phyloP scores from a whole-genome alignment of 2,329 filamentous ascomycete species.

The Ceratocystis alfenasii region DNA sequence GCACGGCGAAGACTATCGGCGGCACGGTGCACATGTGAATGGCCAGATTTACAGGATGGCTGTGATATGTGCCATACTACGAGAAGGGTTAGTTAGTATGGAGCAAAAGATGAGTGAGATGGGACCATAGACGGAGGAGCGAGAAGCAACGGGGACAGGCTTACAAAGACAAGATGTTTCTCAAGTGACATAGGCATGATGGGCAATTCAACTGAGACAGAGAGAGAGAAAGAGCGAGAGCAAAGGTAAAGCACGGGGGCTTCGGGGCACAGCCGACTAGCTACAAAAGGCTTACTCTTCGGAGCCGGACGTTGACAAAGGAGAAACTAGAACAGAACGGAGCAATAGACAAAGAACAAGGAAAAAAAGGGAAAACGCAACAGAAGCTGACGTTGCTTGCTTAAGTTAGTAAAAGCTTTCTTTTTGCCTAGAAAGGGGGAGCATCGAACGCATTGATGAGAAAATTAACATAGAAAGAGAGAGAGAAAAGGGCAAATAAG shows the following conservation, averaged over 20 bases:
- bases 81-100: not conserved
- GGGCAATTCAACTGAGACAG: conserved; percentile 12
- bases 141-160: conserved; percentile 27
- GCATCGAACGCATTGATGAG: not conserved
- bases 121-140: not conserved
- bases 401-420: no score
- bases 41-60: conserved; percentile 61
- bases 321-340: not conserved
- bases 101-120: not conserved
- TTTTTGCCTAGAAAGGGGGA: not conserved
- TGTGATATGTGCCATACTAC: conserved; percentile 76
- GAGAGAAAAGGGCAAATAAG: not conserved
- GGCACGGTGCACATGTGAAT: conserved; percentile 76
- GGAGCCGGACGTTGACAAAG: no score
- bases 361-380: not conserved
- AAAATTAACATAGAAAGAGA: not conserved
- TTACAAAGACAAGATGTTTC: conserved; percentile 70
- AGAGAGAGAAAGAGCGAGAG: no score
- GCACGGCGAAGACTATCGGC: conserved; percentile 56
- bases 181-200: conserved; percentile 63
- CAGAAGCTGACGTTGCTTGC: not conserved
- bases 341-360: not conserved
- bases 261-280: not conserved
- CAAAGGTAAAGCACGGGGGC: not conserved
- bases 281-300: not conserved